These are phyloP conservation scores for Annulohypoxylon truncatum DNA, from an alignment of 2,329 filamentous ascomycete species.

Conservation along the genomic window DNA sequence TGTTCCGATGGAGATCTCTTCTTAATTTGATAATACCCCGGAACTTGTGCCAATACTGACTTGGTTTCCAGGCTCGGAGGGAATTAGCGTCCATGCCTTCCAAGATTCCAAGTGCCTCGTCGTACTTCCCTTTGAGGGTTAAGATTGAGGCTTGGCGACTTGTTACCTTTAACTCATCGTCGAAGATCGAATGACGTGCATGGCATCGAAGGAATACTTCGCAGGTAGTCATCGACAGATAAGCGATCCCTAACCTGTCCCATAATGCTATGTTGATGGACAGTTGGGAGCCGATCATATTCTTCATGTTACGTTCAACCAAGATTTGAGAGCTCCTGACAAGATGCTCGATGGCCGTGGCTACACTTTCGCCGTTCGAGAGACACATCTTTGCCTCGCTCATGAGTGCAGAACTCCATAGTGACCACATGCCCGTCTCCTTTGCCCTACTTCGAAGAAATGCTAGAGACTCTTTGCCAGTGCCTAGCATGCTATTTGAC, in stretches of 20 bases:
- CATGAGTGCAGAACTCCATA: constrained; percentile 85
- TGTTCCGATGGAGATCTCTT: constrained; percentile 68
- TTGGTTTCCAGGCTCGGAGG: constrained; percentile 79
- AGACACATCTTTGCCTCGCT: constrained; percentile 87
- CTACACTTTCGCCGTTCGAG: constrained; percentile 73
- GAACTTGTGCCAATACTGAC: constrained; percentile 78
- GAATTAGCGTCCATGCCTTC: constrained; percentile 69
- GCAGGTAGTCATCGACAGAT: constrained; percentile 69
- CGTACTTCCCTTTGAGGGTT: constrained; percentile 75
- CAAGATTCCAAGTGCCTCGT: constrained; percentile 71
- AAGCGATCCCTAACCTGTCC: constrained; percentile 75
- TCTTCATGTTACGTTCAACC: constrained; percentile 78
- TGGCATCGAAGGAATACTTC: constrained; percentile 84
- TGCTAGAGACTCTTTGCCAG: constrained; percentile 81
- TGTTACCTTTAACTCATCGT: constrained; percentile 81
- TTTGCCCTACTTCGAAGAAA: constrained; percentile 89
- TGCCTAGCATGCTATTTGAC: constrained; percentile 78
- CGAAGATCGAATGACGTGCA: constrained; percentile 66
- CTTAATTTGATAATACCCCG: constrained; percentile 74
- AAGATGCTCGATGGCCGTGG: constrained; percentile 77
- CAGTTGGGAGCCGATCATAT: constrained; percentile 78
- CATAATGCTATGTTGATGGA: constrained; percentile 79
- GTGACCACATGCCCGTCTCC: constrained; percentile 85
- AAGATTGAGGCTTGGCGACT: constrained; percentile 77
- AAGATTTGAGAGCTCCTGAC: constrained; percentile 86